Percentiles rank a stretch among this genome's conserved stretches.
These are phyloP conservation scores for Penicillium psychrosexuale DNA, from an alignment of 2,329 filamentous ascomycete genomes.

Conservation along the genomic window DNA sequence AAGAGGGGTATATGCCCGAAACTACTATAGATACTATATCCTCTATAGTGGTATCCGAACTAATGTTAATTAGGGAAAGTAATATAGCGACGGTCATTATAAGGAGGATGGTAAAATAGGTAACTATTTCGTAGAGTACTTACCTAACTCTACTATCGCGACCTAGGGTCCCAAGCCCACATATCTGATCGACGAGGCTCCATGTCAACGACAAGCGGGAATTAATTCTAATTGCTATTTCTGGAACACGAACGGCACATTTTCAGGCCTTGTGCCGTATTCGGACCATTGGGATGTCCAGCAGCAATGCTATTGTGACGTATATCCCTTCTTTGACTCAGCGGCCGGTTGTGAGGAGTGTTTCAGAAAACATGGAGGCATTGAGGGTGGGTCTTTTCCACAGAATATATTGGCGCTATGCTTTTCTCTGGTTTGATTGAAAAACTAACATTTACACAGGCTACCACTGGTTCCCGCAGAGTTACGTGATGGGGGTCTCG, in stretches of 20 bases:
- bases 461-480: not conserved
- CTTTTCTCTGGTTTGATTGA: not conserved
- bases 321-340: not conserved
- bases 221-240: not conserved
- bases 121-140: constrained; percentile 4
- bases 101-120: constrained; percentile 25
- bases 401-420: too few relatives aligned
- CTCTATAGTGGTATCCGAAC: constrained; percentile 50
- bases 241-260: not conserved
- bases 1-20: constrained; percentile 48
- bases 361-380: not conserved
- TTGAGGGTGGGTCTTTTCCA: not conserved
- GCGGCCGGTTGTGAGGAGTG: not conserved
- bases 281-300: not conserved
- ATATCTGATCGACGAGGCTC: not conserved
- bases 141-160: constrained; percentile 27
- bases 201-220: not conserved
- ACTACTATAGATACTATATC: constrained; percentile 49
- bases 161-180: constrained; percentile 20
- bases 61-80: constrained; percentile 52
- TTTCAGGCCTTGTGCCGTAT: not conserved
- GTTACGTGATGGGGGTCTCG: not conserved
- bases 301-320: not conserved
- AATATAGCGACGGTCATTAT: constrained; percentile 32
- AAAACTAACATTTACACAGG: not conserved